These are phyloP conservation scores for Pseudognaphalium luteoalbum DNA, from an alignment of 129 eudicot species.

Conservation along the genomic window DNA sequence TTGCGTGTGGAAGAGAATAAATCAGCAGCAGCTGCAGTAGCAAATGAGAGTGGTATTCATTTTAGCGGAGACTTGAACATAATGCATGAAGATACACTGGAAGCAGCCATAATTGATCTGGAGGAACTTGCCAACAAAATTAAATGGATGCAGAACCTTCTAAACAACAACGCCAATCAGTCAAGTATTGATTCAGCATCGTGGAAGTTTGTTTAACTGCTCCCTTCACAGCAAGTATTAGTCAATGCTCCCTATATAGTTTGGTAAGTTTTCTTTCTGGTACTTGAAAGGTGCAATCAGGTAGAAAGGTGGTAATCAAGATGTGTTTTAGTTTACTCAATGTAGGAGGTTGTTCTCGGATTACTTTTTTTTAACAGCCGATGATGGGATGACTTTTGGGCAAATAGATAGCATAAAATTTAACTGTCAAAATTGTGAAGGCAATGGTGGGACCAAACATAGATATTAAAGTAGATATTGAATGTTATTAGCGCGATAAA, in stretches of 20 bases:
- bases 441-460: background rate
- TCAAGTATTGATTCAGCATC: background rate
- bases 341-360: too few relatives aligned
- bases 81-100: slow-evolving; percentile 37
- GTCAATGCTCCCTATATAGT: background rate
- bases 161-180: slow-evolving; percentile 14
- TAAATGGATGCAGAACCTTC: slow-evolving; percentile 53
- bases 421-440: background rate
- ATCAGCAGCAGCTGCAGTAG: background rate
- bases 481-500: too few relatives aligned
- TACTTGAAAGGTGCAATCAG: background rate
- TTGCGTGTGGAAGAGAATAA: slow-evolving; percentile 20
- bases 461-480: too few relatives aligned
- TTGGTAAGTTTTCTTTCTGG: background rate
- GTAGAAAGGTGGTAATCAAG: background rate
- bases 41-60: background rate
- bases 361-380: too few relatives aligned
- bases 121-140: slow-evolving; percentile 66
- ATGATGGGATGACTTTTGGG: background rate
- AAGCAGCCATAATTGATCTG: slow-evolving; percentile 54
- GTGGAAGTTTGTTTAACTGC: slow-evolving; percentile 7
- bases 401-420: background rate
- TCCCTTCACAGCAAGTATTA: background rate
- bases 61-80: slow-evolving; percentile 6
- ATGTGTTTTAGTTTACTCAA: background rate